Base-by-base conservation (phyloP, 495 filamentous ascomycete species). In the Penicillium steckii region DNA sequence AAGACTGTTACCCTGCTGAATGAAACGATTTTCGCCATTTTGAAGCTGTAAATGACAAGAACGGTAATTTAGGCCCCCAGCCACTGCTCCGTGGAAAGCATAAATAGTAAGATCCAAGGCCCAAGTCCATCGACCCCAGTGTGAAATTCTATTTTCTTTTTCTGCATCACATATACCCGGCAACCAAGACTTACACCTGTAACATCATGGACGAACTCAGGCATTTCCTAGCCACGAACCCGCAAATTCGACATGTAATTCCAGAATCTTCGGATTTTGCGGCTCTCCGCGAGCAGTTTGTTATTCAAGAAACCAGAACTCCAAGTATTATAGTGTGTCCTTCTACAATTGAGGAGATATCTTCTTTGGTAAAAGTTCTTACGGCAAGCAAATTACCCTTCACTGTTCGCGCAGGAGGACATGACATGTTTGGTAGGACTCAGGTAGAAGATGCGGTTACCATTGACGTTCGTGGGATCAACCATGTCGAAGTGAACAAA, bases 401-500 rank as follows among this genome's bases (percentile, higher is more conserved):
- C 49, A 53, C 58, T 23, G 55, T 77, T 13, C 60, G 71, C 37
- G 53, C 50, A 0, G 74, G 74, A 12, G 70, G 71, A 3, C 69
- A 73, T 56, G 66, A 74, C 46, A 49, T 69, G 42, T 62, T 56
- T 35, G 67, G 66, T 17, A 46, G 57, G 8, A 68, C 60, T 21
- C 40, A 55, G 13, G 53, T 62, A 8, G 12, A 66, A 7, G 57
- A 50, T 25, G 60, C 50, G 8, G 40, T 76, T 17, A 59, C 54
- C 0, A 71, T 77, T 27, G 74, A 76, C 42, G 58, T 76, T 55
- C 69, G 74, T 5, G 66, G 62, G 18, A 66, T 75, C 29, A 48
- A 53, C n/a, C 49, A 57, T 21, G 50, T 76, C 38, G n/a, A 65
- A 1, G 54, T 75, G 4, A 57, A 53, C 7, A 40, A 32, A 5